Evolutionary conservation across 345 rosid species (phyloP), one percentile per base, ranked within the genome.

Genomic region (Passiflora organensis): DNA sequence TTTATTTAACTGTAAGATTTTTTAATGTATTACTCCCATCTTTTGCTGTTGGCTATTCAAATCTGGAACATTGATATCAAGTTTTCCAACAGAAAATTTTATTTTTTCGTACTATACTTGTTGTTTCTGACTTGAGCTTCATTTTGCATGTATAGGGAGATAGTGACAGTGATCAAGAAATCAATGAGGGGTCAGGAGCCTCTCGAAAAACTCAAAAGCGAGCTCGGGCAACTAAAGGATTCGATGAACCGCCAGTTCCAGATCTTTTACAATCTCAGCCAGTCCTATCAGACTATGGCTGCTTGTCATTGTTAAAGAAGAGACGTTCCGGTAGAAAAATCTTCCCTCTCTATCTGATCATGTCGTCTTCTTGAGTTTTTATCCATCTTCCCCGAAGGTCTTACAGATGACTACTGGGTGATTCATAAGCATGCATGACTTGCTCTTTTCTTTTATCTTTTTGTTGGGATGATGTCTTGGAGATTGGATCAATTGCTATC

Each of bases 141-240:
- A 10, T 12, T 54, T 28, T 18, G 16, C 12, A 54, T 21, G 13
- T 58, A 71, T 79, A 83, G 81, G 95, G 78, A 62, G 83, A 86
- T 60, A 86, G 82, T 75, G 88, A 80, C 13, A 82, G 86, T 63
- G 95, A 86, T 63, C 78, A 80, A 73, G 91, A 82, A 72, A 72
- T 73, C 46, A 74, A 69, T 48, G 86, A 79, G 57, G 80, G 62
- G 37, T 43, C 37, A 22, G 77, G 62, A 44, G 66, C 80, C 44
- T 75, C 67, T 51, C 69, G 48, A 55, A 76, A 80, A 56, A 79
- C 80, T 55, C 78, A 64, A 62, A 83, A 84, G 74, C 80, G 75
- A 63, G 70, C 76, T 54, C 70, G 64, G 62, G 74, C 69, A 58
- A 75, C 83, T 41, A 71, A 54, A 67, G 80, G 78, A 72, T 69